Base-by-base conservation (phyloP, 1,284 basidiomycete genomes). In the Apiotrichum siamense region DNA sequence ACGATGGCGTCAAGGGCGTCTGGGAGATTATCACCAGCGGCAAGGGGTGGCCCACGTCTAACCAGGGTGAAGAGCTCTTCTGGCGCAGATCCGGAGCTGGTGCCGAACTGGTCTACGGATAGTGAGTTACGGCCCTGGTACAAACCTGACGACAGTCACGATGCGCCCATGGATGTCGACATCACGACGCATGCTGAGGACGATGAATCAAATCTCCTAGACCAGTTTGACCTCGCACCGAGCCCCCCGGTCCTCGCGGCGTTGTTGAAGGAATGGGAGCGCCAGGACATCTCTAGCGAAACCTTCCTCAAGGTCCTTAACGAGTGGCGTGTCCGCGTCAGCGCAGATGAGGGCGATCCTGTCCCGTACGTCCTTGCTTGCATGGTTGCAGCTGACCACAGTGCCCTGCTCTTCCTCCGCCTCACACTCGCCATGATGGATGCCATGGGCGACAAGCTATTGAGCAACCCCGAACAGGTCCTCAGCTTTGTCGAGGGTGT, bases 401-500 rank as follows among this genome's bases (percentile, higher is more conserved):
- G 79, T 49, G 75, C 77, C 1, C 65, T 93, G 24, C 76, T 86
- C 3, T 83, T 83, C 59, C 77, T 92, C 20, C 86, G 89, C 63
- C 75, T 92, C 29, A 81, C 88, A 23, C 76, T 89, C 57, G 81
- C 85, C 61, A 85, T 92, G 77, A 87, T 91, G 62, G 77, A 80
- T 3, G 78, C 81, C 39, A 70, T 88, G 3, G 80, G 83, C 0
- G 78, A 80, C 3, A 82, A 79, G 52, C 80, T 89, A n/a, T 77
- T 91, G 41, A 81, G 83, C 46, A 39, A 57, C 20, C 83, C 86
- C 1, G 78, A 80, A 13, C 83, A 90, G 52, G 79, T 91, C 10
- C 71, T 93, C 13, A 77, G 78, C 1, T 94, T 93, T 64, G 79
- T 94, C 33, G 85, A 85, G 54, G 83, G 87, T 53, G 84, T 85